Base-by-base conservation (phyloP, 768 basidiomycete genomes). In the Kwoniella dejecticola region DNA sequence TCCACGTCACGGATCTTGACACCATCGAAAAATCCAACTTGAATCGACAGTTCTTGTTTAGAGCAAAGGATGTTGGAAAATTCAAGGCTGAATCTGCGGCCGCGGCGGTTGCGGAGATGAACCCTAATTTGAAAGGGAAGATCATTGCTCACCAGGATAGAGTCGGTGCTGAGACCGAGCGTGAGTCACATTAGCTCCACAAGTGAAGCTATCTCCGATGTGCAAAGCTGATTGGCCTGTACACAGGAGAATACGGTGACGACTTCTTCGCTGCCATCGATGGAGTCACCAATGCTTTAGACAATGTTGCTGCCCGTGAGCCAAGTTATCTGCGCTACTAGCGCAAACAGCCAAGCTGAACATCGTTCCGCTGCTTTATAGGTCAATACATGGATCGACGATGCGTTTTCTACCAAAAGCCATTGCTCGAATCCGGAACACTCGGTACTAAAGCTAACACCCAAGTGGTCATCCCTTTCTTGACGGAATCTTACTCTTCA, bases 1-100 rank as follows among this genome's bases (percentile, higher is more conserved):
- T 99, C 58, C 87, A 94, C 70, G 91, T 98, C 57, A 98, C 96
- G 4, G 96, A 99, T 79, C 80, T 99, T 71, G 96, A 99, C 79
- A 97, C 94, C 29, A 99, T 99, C 76, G 96, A 99, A 82, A 99
- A 99, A 85, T 93, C 90, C 71, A 99, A 99, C 79, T 80, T 99
- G 57, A 99, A 99, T 79, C 83, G 96, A 60, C 96, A 99, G 77
- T 99, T 99, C 85, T 82, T 99, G 68, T 99, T 99, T 85, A 85
- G 96, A 46, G 80, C 93, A 2, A 96, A 95, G 80, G 96, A 99
- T 77, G 81, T 99, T 10, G 94, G 96, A 53, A 89, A 91, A 77
- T 98, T 97, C 84, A 99, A 99, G 81, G 85, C 93, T 15, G 94
- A 96, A 78, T 90, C 93, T 31, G 95, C 94, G 56, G 91, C 88